A percentile compares a stretch with the other conserved stretches of the same genome.
phyloP scores from a whole-genome alignment of 768 basidiomycete species.

The Tricholoma sp. region DNA sequence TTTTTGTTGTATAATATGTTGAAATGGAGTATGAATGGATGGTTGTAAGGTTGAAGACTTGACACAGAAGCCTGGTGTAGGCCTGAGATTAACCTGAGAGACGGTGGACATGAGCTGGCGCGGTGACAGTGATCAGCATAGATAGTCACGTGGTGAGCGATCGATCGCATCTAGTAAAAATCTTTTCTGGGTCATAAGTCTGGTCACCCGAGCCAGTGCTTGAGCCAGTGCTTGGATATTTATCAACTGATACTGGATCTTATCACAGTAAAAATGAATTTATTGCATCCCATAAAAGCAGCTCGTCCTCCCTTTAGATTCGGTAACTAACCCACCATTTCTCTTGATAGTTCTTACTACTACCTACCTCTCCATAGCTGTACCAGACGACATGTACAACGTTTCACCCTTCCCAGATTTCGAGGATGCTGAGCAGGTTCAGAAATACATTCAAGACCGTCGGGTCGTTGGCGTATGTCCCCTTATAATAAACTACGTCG shows the following conservation, averaged over 20 bases:
- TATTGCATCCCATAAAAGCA: constrained; percentile 22
- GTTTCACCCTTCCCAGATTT: constrained; percentile 61
- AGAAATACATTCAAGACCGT: constrained; percentile 74
- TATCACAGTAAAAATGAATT: constrained; percentile 5
- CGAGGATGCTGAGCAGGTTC: constrained; percentile 57
- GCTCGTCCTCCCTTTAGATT: constrained; percentile 27
- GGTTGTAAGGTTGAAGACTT: constrained; percentile 49
- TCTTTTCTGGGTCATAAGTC: no score
- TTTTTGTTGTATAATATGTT: constrained; percentile 24
- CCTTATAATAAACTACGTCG: neutral
- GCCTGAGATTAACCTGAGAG: constrained; percentile 42
- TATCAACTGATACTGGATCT: neutral
- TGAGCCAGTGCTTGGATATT: no score
- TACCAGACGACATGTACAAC: constrained; percentile 44
- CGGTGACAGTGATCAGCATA: neutral
- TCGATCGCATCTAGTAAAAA: no score
- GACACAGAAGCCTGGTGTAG: constrained; percentile 66
- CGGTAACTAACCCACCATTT: constrained; percentile 24
- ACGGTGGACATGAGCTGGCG: constrained; percentile 16
- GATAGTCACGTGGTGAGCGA: neutral
- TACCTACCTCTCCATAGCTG: constrained; percentile 26
- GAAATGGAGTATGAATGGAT: constrained; percentile 27
- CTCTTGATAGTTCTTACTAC: no score
- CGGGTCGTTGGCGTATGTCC: constrained; percentile 71
- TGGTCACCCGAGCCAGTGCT: no score